Evolutionary conservation across 345 rosid genomes (phyloP).

Genomic region (rapeseed (Brassica napus)): Da-Ae NC_063440.1:25959501-25960000

Average conservation of each 20-base stretch:
- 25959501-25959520: neutral
- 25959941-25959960: neutral
- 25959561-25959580: slow-evolving; percentile 28
- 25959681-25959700: slow-evolving; percentile 19
- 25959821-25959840: slow-evolving; percentile 39
- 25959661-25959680: neutral
- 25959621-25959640: slow-evolving; percentile 26
- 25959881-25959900: slow-evolving; percentile 27
- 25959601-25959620: slow-evolving; percentile 32
- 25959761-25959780: slow-evolving; percentile 28
- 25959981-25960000: neutral
- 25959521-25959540: neutral
- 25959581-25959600: slow-evolving; percentile 10
- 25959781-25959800: slow-evolving; percentile 42
- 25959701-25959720: neutral
- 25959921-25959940: neutral
- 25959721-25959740: slow-evolving; percentile 21
- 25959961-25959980: neutral
- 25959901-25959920: slow-evolving; percentile 29
- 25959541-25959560: neutral
- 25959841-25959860: slow-evolving; percentile 34
- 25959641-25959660: slow-evolving; percentile 19
- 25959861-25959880: slow-evolving; percentile 41
- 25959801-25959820: slow-evolving; percentile 36
- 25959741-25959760: slow-evolving; percentile 30